These are phyloP conservation scores for Penicillium griseofulvum DNA, from an alignment of 2,329 filamentous ascomycete genomes.

Conservation along the genomic window DNA sequence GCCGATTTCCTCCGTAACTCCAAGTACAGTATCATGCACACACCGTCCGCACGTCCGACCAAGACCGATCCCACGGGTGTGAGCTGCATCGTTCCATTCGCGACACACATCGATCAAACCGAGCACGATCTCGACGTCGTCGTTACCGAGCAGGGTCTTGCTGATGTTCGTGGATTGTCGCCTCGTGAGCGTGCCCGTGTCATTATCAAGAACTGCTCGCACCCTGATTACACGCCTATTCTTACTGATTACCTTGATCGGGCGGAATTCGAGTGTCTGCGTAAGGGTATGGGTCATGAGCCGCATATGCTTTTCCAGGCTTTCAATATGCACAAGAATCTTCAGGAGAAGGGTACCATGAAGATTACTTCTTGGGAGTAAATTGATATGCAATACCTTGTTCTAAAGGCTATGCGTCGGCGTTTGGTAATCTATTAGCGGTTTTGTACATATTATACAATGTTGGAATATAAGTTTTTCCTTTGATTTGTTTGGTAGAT, in stretches of 20 bases:
- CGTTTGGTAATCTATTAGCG: constrained; percentile 11
- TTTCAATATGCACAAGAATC: constrained; percentile 85
- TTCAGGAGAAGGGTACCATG: constrained; percentile 83
- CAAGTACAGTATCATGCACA: constrained; percentile 94
- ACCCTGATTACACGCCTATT: constrained; percentile 81
- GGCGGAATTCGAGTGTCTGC: constrained; percentile 80
- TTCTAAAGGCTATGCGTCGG: neutral
- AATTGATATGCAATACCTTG: neutral
- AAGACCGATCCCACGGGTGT: constrained; percentile 82
- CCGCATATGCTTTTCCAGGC: constrained; percentile 81
- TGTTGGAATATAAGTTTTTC: neutral
- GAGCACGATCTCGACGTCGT: constrained; percentile 91
- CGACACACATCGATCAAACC: constrained; percentile 87
- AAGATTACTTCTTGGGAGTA: constrained; percentile 68
- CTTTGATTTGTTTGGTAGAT: neutral
- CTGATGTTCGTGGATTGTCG: constrained; percentile 77
- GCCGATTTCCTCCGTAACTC: constrained; percentile 76
- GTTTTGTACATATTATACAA: constrained; percentile 6
- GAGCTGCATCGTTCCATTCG: constrained; percentile 89
- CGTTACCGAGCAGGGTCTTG: constrained; percentile 74
- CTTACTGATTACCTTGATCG: constrained; percentile 78
- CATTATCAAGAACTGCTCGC: constrained; percentile 83
- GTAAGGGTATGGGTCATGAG: constrained; percentile 86
- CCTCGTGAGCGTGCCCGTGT: constrained; percentile 77
- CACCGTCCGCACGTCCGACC: constrained; percentile 72